Percentiles rank a stretch among this genome's conserved stretches.
Evolutionary conservation across 1,284 basidiomycete genomes (phyloP).

Genomic region (Microbotryum violaceum): DNA sequence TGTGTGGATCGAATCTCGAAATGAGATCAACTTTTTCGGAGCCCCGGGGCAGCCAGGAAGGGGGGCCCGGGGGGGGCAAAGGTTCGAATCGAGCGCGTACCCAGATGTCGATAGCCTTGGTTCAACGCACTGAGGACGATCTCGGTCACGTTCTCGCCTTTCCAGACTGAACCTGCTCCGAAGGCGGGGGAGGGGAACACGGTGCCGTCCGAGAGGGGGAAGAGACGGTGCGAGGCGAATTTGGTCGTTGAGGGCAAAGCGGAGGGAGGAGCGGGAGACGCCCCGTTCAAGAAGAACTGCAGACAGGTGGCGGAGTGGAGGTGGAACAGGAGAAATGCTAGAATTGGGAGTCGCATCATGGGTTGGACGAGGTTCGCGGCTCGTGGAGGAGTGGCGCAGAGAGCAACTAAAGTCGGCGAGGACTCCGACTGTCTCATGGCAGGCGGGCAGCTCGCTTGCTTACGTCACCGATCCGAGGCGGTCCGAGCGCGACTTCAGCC

Average conservation of each 20-base stretch:
- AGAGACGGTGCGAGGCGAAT: conserved; percentile 4
- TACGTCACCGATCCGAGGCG: too few species aligned
- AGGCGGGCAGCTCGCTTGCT: too few species aligned
- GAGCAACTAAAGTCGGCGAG: too few species aligned
- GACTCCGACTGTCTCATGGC: too few species aligned
- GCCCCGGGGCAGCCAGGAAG: too few species aligned
- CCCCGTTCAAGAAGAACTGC: background rate
- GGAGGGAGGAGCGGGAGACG: background rate
- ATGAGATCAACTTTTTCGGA: background rate
- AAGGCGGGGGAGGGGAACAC: conserved; percentile 15
- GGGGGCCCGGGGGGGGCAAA: too few species aligned
- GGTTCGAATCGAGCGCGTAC: background rate
- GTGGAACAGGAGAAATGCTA: background rate
- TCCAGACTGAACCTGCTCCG: conserved; percentile 15
- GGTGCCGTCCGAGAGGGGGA: conserved; percentile 22
- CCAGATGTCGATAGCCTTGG: conserved; percentile 15
- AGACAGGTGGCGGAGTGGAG: background rate
- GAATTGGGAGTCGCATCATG: too few species aligned
- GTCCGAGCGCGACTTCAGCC: too few species aligned
- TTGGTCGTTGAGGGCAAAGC: background rate
- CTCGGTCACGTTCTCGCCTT: conserved; percentile 11
- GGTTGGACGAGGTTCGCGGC: too few species aligned
- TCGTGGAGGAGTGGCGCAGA: too few species aligned
- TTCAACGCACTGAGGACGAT: conserved; percentile 8
- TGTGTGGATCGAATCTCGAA: background rate